A percentile compares a stretch with the other conserved stretches of the same genome.
Evolutionary conservation across 2,329 filamentous ascomycete genomes (phyloP).

Genomic region (Neoascochyta sp.): DNA sequence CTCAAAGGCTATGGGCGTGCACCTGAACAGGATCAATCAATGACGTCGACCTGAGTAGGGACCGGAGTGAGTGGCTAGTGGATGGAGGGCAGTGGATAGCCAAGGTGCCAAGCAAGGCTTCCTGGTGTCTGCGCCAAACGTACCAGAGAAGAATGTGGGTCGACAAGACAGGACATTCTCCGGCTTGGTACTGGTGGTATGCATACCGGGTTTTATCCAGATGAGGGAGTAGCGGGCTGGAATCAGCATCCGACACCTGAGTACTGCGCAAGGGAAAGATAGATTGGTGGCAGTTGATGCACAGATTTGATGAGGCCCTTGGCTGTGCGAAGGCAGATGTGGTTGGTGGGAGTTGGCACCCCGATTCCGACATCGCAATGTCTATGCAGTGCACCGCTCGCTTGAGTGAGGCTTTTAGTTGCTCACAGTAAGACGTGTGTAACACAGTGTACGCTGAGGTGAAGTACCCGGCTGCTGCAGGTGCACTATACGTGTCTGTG

Average conservation of each 20-base stretch:
- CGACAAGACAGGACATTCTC: slow-evolving; percentile 1
- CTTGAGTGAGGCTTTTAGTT: background rate
- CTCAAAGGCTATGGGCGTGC: background rate
- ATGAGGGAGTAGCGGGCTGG: background rate
- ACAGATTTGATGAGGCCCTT: slow-evolving; percentile 20
- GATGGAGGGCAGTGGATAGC: slow-evolving; percentile 1
- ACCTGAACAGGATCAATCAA: too few species aligned
- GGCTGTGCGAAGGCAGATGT: slow-evolving; percentile 6
- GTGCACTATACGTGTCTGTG: slow-evolving; percentile 20
- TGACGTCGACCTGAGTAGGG: too few species aligned
- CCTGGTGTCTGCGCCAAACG: slow-evolving; percentile 1
- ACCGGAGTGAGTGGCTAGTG: too few species aligned
- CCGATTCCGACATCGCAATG: slow-evolving; percentile 2
- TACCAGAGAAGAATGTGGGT: slow-evolving; percentile 5
- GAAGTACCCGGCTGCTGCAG: slow-evolving; percentile 23
- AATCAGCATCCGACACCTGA: background rate
- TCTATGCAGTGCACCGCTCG: too few species aligned
- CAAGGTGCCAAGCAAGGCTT: slow-evolving; percentile 5
- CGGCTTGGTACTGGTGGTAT: slow-evolving; percentile 1
- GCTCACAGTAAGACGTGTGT: slow-evolving; percentile 12
- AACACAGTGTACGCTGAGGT: slow-evolving; percentile 7
- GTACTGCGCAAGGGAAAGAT: background rate
- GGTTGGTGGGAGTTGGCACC: slow-evolving; percentile 3
- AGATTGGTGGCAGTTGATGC: slow-evolving; percentile 1
- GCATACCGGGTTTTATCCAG: background rate